phyloP scores from a whole-genome alignment of 345 rosid species.

The Hypericum androsaemum region DNA sequence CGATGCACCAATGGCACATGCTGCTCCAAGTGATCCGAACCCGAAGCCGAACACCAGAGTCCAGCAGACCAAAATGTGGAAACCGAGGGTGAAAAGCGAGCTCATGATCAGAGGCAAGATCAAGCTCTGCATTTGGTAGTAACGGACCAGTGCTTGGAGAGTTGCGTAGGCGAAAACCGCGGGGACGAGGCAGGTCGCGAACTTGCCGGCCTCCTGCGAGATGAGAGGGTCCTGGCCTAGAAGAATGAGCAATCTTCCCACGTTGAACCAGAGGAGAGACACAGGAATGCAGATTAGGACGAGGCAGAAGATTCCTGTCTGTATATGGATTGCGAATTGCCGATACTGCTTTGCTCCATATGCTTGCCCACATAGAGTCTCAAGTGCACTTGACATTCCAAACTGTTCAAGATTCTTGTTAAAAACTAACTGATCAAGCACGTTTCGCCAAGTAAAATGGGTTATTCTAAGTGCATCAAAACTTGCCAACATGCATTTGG shows the following conservation, averaged over 20 bases:
- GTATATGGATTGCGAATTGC: not conserved
- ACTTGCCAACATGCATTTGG: no score
- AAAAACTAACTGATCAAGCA: no score
- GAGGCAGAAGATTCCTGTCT: not conserved
- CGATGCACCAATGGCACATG: not conserved
- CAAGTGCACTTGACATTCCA: constrained; percentile 1
- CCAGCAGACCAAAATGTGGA: constrained; percentile 1
- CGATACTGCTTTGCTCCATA: constrained; percentile 3
- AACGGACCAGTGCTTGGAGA: constrained; percentile 1
- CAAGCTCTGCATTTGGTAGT: constrained; percentile 3
- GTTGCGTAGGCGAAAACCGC: constrained; percentile 5
- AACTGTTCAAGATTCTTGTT: constrained; percentile 1
- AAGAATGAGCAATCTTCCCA: not conserved
- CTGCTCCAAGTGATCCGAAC: not conserved
- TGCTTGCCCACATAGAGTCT: constrained; percentile 1
- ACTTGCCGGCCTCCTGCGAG: constrained; percentile 1
- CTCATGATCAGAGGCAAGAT: not conserved
- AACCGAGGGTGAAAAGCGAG: not conserved
- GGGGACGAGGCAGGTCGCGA: not conserved
- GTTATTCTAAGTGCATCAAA: no score
- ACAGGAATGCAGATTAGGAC: not conserved
- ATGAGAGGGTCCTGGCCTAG: not conserved
- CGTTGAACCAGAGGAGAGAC: not conserved
- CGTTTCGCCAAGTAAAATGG: no score
- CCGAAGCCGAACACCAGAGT: not conserved